Percentiles rank a stretch among this genome's conserved stretches.
These are phyloP conservation scores for Plectosphaerella sp. DNA, from an alignment of 2,329 filamentous ascomycete species.

Conservation along the genomic window DNA sequence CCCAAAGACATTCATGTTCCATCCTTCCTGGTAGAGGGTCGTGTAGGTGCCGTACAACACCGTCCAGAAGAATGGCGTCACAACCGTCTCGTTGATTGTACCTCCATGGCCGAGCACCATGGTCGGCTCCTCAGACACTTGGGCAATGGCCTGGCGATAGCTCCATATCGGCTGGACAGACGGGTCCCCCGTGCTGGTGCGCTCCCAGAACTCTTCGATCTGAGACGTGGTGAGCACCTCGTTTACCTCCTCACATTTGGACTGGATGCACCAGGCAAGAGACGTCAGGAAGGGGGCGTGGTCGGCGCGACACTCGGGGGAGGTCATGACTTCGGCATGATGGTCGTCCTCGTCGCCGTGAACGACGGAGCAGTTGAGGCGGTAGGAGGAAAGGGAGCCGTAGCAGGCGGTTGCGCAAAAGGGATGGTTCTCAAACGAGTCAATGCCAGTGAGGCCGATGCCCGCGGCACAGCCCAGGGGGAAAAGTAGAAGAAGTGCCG, in stretches of 20 bases:
- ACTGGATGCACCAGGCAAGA: slow-evolving; percentile 7
- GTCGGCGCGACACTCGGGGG: slow-evolving; percentile 5
- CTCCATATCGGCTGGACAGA: background rate
- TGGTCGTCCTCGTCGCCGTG: background rate
- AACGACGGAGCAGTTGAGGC: background rate
- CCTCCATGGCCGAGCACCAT: background rate
- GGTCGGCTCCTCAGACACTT: background rate
- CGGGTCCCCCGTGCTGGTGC: background rate
- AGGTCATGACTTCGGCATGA: slow-evolving; percentile 2
- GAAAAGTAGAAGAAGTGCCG: background rate
- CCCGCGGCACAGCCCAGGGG: background rate
- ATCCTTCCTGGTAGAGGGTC: background rate
- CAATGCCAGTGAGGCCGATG: background rate
- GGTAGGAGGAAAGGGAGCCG: background rate
- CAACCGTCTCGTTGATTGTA: background rate
- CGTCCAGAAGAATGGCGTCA: background rate
- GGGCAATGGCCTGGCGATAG: background rate
- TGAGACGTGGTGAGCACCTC: background rate
- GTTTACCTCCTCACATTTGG: slow-evolving; percentile 3
- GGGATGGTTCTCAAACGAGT: background rate
- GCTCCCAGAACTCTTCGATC: slow-evolving; percentile 4
- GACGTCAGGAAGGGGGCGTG: slow-evolving; percentile 3
- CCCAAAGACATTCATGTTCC: slow-evolving; percentile 1
- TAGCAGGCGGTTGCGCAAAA: background rate
- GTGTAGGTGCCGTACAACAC: background rate